Evolutionary conservation across 129 eudicot species (phyloP).

Genomic region (sunflower (Helianthus annuus)): DNA sequence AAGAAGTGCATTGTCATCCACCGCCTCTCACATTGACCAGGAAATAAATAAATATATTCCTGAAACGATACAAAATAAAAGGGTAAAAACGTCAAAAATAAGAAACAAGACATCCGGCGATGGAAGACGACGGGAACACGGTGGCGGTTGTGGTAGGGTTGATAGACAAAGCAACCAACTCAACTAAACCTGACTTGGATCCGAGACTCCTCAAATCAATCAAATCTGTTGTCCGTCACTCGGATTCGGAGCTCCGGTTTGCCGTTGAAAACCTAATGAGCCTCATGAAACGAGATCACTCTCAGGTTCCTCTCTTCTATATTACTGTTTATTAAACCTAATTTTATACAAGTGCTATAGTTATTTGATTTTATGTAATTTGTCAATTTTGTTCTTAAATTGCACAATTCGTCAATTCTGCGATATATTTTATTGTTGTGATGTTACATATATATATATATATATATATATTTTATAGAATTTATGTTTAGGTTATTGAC

Average conservation of each 20-base stretch:
- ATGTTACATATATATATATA: no score
- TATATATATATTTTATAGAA: constrained; percentile 3
- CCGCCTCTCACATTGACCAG: constrained; percentile 37
- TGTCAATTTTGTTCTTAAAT: background rate
- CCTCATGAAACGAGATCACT: constrained; percentile 87
- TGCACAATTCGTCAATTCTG: background rate
- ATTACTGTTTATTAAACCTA: background rate
- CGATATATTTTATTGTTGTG: background rate
- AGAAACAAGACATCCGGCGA: constrained; percentile 26
- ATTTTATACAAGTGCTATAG: constrained; percentile 1
- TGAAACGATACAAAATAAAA: background rate
- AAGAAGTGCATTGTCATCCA: constrained; percentile 22
- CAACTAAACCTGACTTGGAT: constrained; percentile 73
- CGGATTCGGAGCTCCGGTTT: constrained; percentile 78
- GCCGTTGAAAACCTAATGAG: constrained; percentile 80
- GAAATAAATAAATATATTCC: constrained; percentile 22
- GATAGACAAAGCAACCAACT: constrained; percentile 84
- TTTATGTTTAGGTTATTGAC: background rate
- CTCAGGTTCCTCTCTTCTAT: constrained; percentile 94
- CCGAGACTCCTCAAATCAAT: constrained; percentile 88
- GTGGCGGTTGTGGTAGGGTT: constrained; percentile 54
- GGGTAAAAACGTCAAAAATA: constrained; percentile 21
- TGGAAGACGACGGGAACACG: constrained; percentile 33
- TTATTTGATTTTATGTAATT: background rate
- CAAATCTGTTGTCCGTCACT: constrained; percentile 72